Percentiles rank a stretch among this genome's conserved stretches.
phyloP scores from a whole-genome alignment of 2,329 filamentous ascomycete species.

The Alternaria sp. region DNA sequence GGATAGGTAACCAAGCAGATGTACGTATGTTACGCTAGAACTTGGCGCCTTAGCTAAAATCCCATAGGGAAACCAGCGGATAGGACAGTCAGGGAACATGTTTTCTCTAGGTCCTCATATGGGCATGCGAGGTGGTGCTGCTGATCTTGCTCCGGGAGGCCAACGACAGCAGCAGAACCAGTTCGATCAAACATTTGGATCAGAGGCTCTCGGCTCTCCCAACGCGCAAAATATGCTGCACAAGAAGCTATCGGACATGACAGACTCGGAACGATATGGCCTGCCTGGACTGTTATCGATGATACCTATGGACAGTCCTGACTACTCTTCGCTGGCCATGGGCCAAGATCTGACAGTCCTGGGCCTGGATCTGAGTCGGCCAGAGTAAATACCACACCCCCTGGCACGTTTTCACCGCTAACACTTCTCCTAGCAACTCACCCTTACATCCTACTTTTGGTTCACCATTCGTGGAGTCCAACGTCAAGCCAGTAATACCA shows the following conservation, averaged over 20 bases:
- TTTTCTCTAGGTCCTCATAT: constrained; percentile 45
- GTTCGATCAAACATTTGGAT: constrained; percentile 46
- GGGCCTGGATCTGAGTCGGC: constrained; percentile 69
- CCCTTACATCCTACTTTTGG: constrained; percentile 71
- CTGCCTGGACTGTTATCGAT: constrained; percentile 66
- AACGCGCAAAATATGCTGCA: constrained; percentile 49
- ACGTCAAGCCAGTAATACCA: constrained; percentile 64
- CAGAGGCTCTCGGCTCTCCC: constrained; percentile 41
- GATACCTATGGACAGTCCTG: constrained; percentile 64
- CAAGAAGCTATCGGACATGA: constrained; percentile 65
- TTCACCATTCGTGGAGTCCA: constrained; percentile 67
- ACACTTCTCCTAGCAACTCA: constrained; percentile 50
- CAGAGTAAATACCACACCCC: constrained; percentile 60
- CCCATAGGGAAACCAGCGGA: constrained; percentile 36
- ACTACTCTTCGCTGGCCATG: constrained; percentile 61
- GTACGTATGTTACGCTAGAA: neutral
- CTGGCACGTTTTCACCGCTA: constrained; percentile 21
- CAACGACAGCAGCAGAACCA: constrained; percentile 44
- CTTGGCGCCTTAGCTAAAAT: constrained; percentile 18
- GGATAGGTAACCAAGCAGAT: constrained; percentile 48
- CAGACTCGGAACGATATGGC: constrained; percentile 67
- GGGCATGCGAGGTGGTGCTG: constrained; percentile 29
- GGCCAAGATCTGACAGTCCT: constrained; percentile 71
- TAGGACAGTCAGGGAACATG: constrained; percentile 41
- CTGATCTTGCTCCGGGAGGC: constrained; percentile 36